phyloP scores from a whole-genome alignment of 2,329 filamentous ascomycete species.

The Epichloe sylvatica region DNA sequence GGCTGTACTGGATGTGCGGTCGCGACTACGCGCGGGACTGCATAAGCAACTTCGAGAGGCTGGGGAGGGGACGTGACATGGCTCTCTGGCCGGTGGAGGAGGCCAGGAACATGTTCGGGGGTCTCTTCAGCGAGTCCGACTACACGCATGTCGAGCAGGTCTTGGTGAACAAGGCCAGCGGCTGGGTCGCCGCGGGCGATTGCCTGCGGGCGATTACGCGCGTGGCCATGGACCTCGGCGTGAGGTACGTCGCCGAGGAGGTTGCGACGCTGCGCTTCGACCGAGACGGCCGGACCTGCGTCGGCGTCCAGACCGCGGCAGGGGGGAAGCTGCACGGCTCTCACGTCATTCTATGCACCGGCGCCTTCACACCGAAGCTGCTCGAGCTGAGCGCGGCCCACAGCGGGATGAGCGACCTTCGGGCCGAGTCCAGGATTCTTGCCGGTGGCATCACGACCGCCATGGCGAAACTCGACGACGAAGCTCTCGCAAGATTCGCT shows the following conservation, averaged over 20 bases:
- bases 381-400: conserved; percentile 36
- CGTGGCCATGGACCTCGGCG: conserved; percentile 37
- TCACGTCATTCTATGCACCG: conserved; percentile 39
- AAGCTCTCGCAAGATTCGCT: conserved; percentile 29
- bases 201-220: conserved; percentile 40
- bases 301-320: conserved; percentile 33
- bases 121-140: conserved; percentile 46
- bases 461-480: conserved; percentile 37
- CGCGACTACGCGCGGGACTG: conserved; percentile 37
- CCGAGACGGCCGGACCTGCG: conserved; percentile 23
- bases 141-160: conserved; percentile 46
- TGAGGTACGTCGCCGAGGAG: conserved; percentile 43
- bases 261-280: conserved; percentile 34
- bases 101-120: conserved; percentile 37
- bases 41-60: conserved; percentile 35
- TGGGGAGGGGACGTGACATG: conserved; percentile 26
- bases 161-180: conserved; percentile 45
- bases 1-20: conserved; percentile 43
- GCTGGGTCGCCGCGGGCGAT: conserved; percentile 50
- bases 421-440: conserved; percentile 38
- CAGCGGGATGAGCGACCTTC: conserved; percentile 33
- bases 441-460: conserved; percentile 47
- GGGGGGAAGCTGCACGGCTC: conserved; percentile 35
- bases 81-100: conserved; percentile 31
- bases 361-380: conserved; percentile 43